phyloP scores from a whole-genome alignment of 495 filamentous ascomycete genomes.

The Neurospora sp. region DNA sequence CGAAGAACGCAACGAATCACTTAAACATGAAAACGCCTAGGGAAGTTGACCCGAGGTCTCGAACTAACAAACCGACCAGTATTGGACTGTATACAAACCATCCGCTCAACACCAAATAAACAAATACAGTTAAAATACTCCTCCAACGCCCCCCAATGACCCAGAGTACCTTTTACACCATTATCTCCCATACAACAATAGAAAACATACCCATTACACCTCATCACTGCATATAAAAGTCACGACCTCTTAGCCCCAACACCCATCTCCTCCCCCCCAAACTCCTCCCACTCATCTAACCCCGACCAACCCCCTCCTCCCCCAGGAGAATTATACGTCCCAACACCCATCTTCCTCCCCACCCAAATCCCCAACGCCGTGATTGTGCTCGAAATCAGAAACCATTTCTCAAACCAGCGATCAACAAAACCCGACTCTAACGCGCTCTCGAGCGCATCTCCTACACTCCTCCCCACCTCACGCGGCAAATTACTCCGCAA shows the following conservation, averaged over 20 bases:
- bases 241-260: slow-evolving; percentile 43
- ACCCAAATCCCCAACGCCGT: slow-evolving; percentile 61
- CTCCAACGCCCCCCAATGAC: not conserved
- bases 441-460: slow-evolving; percentile 59
- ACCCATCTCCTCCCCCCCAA: slow-evolving; percentile 58
- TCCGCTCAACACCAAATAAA: not conserved
- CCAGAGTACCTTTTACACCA: not conserved
- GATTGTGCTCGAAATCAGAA: slow-evolving; percentile 46
- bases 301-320: slow-evolving; percentile 29
- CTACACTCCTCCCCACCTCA: slow-evolving; percentile 60
- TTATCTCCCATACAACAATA: not conserved
- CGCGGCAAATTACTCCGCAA: slow-evolving; percentile 61
- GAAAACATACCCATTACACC: not conserved
- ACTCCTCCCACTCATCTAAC: slow-evolving; percentile 54
- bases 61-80: too few relatives aligned
- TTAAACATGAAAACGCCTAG: too few relatives aligned
- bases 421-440: slow-evolving; percentile 65
- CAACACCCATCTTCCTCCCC: slow-evolving; percentile 43
- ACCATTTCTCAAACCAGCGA: slow-evolving; percentile 80
- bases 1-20: too few relatives aligned
- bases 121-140: not conserved
- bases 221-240: slow-evolving; percentile 2
- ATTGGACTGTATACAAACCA: not conserved
- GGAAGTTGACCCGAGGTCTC: too few relatives aligned
- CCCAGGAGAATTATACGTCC: not conserved